phyloP scores from a whole-genome alignment of 257 asterid species.

The Mentha longifolia region DNA sequence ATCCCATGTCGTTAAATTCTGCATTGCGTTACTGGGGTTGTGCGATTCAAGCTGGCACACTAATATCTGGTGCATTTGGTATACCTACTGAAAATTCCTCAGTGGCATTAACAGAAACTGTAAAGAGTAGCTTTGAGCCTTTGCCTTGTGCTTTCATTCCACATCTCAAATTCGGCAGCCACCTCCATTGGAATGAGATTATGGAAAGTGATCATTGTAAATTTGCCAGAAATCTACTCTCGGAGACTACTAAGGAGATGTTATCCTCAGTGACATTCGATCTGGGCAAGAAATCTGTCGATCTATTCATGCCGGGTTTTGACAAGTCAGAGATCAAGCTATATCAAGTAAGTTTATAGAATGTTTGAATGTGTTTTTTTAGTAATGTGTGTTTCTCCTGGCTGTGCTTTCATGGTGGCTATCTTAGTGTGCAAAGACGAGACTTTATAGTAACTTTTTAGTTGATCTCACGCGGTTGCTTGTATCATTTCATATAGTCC shows the following conservation, averaged over 20 bases:
- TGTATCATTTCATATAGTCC: too few relatives aligned
- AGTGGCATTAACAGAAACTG: slow-evolving; percentile 33
- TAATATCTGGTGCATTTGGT: slow-evolving; percentile 77
- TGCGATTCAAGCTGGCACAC: slow-evolving; percentile 84
- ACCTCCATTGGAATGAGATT: slow-evolving; percentile 60
- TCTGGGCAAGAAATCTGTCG: slow-evolving; percentile 61
- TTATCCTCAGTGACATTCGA: slow-evolving; percentile 59
- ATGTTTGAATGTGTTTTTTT: neutral
- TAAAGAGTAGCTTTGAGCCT: slow-evolving; percentile 54
- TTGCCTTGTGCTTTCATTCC: slow-evolving; percentile 72
- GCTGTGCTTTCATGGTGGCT: neutral
- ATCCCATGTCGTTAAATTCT: slow-evolving; percentile 54
- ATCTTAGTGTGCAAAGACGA: too few relatives aligned
- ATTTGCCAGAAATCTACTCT: slow-evolving; percentile 64
- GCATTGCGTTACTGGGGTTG: slow-evolving; percentile 95
- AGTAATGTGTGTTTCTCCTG: too few relatives aligned
- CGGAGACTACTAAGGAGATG: slow-evolving; percentile 34
- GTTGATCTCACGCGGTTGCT: too few relatives aligned
- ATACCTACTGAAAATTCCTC: slow-evolving; percentile 40
- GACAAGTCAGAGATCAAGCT: slow-evolving; percentile 98
- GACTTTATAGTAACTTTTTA: too few relatives aligned
- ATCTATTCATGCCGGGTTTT: slow-evolving; percentile 96
- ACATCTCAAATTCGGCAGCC: slow-evolving; percentile 41
- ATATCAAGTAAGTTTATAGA: slow-evolving; percentile 63
- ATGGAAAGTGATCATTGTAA: slow-evolving; percentile 47